Evolutionary conservation across 768 basidiomycete genomes (phyloP).

Genomic region (Hypsizygus marmoreus): DNA sequence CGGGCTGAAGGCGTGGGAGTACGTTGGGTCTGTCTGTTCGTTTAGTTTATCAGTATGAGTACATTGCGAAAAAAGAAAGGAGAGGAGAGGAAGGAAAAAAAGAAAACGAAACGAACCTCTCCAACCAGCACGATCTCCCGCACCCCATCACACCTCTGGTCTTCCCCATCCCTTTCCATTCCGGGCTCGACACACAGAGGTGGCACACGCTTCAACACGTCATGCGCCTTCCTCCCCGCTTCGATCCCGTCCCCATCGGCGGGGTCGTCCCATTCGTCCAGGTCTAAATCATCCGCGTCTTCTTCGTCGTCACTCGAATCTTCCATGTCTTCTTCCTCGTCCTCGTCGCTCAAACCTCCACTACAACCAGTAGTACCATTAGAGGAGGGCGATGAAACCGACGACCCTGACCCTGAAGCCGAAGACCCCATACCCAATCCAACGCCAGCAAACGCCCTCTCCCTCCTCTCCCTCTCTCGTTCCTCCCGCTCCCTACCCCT

Average conservation of each 20-base stretch:
- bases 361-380: no score
- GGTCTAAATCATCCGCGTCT: not conserved
- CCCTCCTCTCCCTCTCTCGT: no score
- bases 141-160: constrained; percentile 48
- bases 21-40: constrained; percentile 6
- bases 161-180: constrained; percentile 5
- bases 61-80: not conserved
- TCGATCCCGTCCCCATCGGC: not conserved
- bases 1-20: constrained; percentile 6
- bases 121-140: constrained; percentile 63
- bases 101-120: no score
- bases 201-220: no score
- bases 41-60: not conserved
- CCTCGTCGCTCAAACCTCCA: no score
- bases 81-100: constrained; percentile 8
- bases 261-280: no score
- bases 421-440: not conserved
- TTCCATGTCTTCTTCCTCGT: no score
- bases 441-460: not conserved
- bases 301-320: not conserved
- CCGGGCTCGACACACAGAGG: not conserved
- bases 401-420: no score
- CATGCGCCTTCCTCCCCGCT: no score
- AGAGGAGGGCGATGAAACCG: constrained; percentile 2
- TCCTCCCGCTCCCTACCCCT: no score